These are phyloP conservation scores for Westerdykella ornata DNA, from an alignment of 2,329 filamentous ascomycete genomes.

Conservation along the genomic window DNA sequence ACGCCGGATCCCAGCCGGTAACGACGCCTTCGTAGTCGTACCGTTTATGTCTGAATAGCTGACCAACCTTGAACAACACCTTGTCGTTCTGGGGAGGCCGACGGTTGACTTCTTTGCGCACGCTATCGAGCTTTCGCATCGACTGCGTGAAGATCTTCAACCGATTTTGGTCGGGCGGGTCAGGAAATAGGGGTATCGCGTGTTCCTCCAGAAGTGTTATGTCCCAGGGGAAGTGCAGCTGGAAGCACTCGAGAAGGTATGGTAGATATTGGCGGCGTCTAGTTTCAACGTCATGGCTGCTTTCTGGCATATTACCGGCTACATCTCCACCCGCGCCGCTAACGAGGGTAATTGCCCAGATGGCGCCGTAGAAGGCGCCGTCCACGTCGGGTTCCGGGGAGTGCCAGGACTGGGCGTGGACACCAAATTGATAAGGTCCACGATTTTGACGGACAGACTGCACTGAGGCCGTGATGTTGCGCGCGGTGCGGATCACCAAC, in stretches of 20 bases:
- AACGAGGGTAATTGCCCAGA: slow-evolving; percentile 57
- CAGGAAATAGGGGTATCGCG: slow-evolving; percentile 55
- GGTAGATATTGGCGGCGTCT: slow-evolving; percentile 54
- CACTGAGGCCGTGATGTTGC: slow-evolving; percentile 73
- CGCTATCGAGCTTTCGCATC: slow-evolving; percentile 52
- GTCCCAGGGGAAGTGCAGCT: slow-evolving; percentile 63
- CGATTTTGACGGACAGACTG: slow-evolving; percentile 40
- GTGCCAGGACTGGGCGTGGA: slow-evolving; percentile 21
- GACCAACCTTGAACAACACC: slow-evolving; percentile 53
- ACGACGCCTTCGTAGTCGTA: slow-evolving; percentile 77
- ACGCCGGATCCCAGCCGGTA: slow-evolving; percentile 72
- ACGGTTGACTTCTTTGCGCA: slow-evolving; percentile 39
- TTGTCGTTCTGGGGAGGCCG: slow-evolving; percentile 11
- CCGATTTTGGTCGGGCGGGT: slow-evolving; percentile 48
- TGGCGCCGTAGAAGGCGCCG: slow-evolving; percentile 61
- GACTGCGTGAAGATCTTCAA: slow-evolving; percentile 50
- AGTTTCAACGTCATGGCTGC: slow-evolving; percentile 13
- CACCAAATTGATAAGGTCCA: slow-evolving; percentile 1
- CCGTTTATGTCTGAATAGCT: slow-evolving; percentile 75
- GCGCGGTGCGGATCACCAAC: slow-evolving; percentile 67
- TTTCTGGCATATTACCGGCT: slow-evolving; percentile 8
- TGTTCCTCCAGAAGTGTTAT: slow-evolving; percentile 63
- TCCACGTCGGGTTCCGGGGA: slow-evolving; percentile 44
- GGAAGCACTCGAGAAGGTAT: slow-evolving; percentile 58
- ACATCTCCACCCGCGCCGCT: slow-evolving; percentile 30